Base-by-base conservation (phyloP, 1,284 basidiomycete genomes). In the Tilletiopsis washingtonensis region DNA sequence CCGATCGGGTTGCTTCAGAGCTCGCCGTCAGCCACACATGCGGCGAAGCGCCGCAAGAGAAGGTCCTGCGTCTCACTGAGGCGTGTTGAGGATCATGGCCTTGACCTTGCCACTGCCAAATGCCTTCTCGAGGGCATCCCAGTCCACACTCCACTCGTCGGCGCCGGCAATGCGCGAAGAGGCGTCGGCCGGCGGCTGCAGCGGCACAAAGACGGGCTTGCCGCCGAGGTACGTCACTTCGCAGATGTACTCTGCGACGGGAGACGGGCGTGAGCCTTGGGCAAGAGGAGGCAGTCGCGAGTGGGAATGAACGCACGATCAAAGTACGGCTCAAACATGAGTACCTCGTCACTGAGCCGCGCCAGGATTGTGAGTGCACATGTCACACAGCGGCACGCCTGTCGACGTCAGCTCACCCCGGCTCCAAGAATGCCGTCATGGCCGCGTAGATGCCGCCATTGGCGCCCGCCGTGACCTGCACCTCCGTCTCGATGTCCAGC, bases 311-410 rank as follows among this genome's bases (percentile, higher is more conserved):
- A 34, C 32, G 12, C 32, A 34, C 32, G 94, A 72, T 97, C 91
- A 70, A 96, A 97, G 79, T 90, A 64, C 29, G 75, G 93, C 76
- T 98, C 94, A 69, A 98, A 91, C 80, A 96, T 84, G 74, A 99
- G 91, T 54, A 98, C 94, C 75, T 97, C 93, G 73, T 98, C 94
- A 6, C 85, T 90, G 32, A 82, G 78, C 57, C 93, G 83, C 42
- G 91, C 75, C 76, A 91, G 93, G 0, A 25, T 4, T 24, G 41
- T 29, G 27, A 29, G 27, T 14, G 6, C 27, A 29, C 27, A 14
- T 6, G 27, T 6, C 14, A 29, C 14, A 29, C 6, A 29, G 6
- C 7, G 7, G 27, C 27, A 29, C 6, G 27, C 27, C 39, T 5
- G 7, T 7, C 6, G 7, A 19, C 4, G 32, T 6, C 12, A n/a